Percentiles rank a stretch among this genome's conserved stretches.
Evolutionary conservation across 345 rosid species (phyloP).

Genomic region (Acer saccharum): DNA sequence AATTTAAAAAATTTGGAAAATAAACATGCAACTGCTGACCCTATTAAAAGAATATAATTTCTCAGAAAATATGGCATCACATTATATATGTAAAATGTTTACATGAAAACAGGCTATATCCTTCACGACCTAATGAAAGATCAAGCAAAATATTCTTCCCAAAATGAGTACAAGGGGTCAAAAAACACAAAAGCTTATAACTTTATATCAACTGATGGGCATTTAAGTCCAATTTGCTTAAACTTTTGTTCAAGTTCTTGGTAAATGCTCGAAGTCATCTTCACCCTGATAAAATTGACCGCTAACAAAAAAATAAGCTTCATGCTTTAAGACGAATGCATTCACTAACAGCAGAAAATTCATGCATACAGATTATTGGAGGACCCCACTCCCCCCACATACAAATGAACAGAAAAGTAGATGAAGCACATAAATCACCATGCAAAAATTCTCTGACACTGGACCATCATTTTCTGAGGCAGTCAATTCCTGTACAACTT

Average conservation of each 20-base stretch:
- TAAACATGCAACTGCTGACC: neutral
- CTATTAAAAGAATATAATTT: neutral
- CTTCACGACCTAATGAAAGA: neutral
- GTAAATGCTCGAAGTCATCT: neutral
- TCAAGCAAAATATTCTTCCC: neutral
- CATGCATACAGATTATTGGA: neutral
- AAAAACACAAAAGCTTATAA: neutral
- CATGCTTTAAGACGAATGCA: conserved; percentile 9
- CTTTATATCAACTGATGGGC: neutral
- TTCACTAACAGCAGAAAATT: neutral
- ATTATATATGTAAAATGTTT: neutral
- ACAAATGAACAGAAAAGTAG: conserved; percentile 10
- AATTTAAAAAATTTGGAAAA: neutral
- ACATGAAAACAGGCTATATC: neutral
- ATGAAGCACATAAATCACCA: conserved; percentile 39
- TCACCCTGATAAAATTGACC: neutral
- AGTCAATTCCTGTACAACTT: conserved; percentile 64
- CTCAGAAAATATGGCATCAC: neutral
- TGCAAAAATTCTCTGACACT: conserved; percentile 53
- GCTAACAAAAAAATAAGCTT: neutral
- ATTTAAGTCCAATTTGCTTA: neutral
- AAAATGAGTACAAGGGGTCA: neutral
- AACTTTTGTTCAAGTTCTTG: neutral
- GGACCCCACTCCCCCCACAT: conserved; percentile 8
- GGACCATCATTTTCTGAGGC: conserved; percentile 64